A percentile compares a stretch with the other conserved stretches of the same genome.
Conservation (phyloP, 371 early-diverging fungal species). For the Syncephalastrum sp. region DNA sequence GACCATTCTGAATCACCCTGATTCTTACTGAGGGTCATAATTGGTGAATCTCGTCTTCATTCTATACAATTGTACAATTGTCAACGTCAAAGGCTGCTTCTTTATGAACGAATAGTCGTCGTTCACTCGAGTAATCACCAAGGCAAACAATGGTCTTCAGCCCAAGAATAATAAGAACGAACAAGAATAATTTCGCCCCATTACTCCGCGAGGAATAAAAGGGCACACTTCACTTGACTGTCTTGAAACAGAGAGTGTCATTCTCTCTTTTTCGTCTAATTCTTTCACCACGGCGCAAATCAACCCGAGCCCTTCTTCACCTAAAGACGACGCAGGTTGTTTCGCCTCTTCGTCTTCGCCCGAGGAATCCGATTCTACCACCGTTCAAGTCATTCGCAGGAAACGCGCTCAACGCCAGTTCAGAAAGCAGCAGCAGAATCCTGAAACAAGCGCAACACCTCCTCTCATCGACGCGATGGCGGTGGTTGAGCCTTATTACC, state of each 20-base stretch:
- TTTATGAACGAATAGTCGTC: no score
- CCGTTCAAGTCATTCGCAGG: slow-evolving; percentile 33
- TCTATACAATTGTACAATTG: no score
- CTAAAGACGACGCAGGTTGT: slow-evolving; percentile 18
- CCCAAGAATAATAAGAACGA: no score
- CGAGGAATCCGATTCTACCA: slow-evolving; percentile 31
- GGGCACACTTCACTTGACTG: no score
- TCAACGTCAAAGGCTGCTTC: no score
- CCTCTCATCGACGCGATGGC: slow-evolving; percentile 3
- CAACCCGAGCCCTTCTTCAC: background rate
- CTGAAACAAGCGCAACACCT: background rate
- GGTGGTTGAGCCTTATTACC: background rate
- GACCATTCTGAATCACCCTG: no score
- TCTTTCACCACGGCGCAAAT: background rate
- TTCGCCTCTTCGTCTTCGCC: slow-evolving; percentile 44
- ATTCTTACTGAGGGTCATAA: no score
- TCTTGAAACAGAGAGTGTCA: no score
- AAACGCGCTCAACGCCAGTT: slow-evolving; percentile 21
- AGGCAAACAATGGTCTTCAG: no score
- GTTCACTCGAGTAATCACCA: no score
- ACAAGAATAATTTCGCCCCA: background rate
- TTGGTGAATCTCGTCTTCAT: no score
- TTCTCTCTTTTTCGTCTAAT: background rate
- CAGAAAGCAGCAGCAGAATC: background rate
- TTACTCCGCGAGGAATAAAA: background rate